Percentiles rank a stretch among this genome's conserved stretches.
These are phyloP conservation scores for Ephemerocybe angulata DNA, from an alignment of 768 basidiomycete species.

Conservation along the genomic window DNA sequence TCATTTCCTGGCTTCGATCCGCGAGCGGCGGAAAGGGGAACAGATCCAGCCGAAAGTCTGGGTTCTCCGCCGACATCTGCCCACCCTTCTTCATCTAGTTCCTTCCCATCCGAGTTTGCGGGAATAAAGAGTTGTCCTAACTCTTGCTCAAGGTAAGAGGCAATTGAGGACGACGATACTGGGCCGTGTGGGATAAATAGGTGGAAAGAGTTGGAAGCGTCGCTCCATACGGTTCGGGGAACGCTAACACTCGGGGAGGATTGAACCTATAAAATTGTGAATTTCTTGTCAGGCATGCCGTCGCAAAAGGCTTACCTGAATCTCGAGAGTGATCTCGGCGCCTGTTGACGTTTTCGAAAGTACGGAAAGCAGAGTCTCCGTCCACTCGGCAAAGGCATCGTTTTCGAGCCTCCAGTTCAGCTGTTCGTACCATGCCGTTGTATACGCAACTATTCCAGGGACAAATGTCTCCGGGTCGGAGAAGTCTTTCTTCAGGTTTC, in stretches of 20 bases:
- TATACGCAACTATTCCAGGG: conserved; percentile 29
- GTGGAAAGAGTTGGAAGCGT: conserved; percentile 23
- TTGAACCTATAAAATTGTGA: background rate
- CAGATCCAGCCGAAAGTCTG: background rate
- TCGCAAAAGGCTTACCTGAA: conserved; percentile 22
- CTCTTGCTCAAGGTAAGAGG: conserved; percentile 32
- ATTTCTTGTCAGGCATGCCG: background rate
- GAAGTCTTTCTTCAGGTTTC: conserved; percentile 26
- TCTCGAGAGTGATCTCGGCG: conserved; percentile 19
- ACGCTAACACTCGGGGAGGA: conserved; percentile 23
- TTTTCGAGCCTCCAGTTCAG: conserved; percentile 32
- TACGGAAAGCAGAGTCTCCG: conserved; percentile 28
- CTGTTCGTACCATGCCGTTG: conserved; percentile 32
- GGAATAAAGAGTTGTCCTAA: conserved; percentile 28
- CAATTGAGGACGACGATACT: conserved; percentile 22
- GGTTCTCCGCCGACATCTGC: conserved; percentile 22
- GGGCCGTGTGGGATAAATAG: conserved; percentile 31
- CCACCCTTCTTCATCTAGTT: conserved; percentile 28
- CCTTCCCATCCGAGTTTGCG: background rate
- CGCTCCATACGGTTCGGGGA: conserved; percentile 27
- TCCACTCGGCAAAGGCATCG: conserved; percentile 31
- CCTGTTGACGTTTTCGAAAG: conserved; percentile 18
- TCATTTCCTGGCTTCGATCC: background rate
- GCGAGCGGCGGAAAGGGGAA: background rate
- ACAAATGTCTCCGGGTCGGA: conserved; percentile 31